Conservation (phyloP, 495 filamentous ascomycete species). For the Tuber brumale region DNA sequence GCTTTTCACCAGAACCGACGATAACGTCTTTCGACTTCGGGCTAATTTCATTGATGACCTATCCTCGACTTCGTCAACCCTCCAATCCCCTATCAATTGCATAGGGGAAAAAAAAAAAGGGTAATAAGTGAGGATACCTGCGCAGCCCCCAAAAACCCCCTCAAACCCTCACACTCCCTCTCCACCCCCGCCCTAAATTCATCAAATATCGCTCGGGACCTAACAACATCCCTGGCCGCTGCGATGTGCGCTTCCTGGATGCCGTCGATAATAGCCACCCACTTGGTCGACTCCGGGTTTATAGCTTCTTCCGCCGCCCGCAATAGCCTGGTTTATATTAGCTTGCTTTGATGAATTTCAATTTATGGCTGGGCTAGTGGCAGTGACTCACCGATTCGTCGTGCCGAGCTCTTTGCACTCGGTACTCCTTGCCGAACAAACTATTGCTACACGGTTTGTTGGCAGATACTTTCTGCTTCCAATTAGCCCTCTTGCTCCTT, state of each 20-base stretch:
- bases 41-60: conserved; percentile 61
- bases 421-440: conserved; percentile 85
- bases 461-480: conserved; percentile 50
- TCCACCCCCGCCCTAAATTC: conserved; percentile 56
- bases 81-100: not conserved
- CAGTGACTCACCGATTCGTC: conserved; percentile 74
- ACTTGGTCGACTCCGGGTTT: conserved; percentile 55
- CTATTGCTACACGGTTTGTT: conserved; percentile 68
- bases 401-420: conserved; percentile 86
- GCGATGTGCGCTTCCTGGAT: conserved; percentile 66
- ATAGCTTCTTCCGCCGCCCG: conserved; percentile 60
- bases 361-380: not conserved
- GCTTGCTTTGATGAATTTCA: conserved; percentile 2
- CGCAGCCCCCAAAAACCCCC: conserved; percentile 53
- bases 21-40: conserved; percentile 74
- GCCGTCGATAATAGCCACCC: conserved; percentile 61
- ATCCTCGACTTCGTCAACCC: conserved; percentile 14
- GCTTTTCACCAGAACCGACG: conserved; percentile 82
- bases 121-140: conserved; percentile 15
- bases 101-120: not conserved
- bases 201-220: conserved; percentile 53
- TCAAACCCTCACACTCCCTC: conserved; percentile 59
- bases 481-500: conserved; percentile 5
- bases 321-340: conserved; percentile 53
- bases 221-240: conserved; percentile 58